phyloP scores from a whole-genome alignment of 148 eudicot genomes.

The Polygonum aviculare region DNA sequence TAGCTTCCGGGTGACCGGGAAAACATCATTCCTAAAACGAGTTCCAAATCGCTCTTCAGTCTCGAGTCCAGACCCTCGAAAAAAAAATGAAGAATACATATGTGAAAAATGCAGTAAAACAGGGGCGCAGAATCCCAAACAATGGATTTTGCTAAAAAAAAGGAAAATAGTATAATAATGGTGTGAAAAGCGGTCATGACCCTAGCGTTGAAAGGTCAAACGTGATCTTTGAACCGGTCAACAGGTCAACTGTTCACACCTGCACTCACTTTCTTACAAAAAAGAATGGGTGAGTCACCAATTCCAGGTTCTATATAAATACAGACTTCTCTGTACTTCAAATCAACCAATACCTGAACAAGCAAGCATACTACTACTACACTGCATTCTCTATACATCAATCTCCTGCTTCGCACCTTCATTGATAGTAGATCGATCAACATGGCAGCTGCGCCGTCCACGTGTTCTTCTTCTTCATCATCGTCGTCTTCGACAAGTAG shows the following conservation, averaged over 20 bases:
- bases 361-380: background rate
- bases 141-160: background rate
- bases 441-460: background rate
- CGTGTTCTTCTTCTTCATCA: background rate
- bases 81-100: no score
- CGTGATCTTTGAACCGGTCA: background rate
- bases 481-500: background rate
- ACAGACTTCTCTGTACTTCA: background rate
- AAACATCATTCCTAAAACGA: background rate
- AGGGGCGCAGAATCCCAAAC: background rate
- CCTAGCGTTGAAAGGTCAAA: constrained; percentile 8
- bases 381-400: background rate
- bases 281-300: background rate
- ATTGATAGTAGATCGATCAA: background rate
- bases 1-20: background rate
- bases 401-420: background rate
- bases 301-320: background rate
- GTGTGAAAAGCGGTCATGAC: background rate
- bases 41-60: background rate
- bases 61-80: no score
- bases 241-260: background rate
- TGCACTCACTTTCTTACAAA: background rate
- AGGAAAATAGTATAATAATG: background rate
- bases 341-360: background rate
- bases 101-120: background rate